These are phyloP conservation scores for Suillus spraguei DNA, from an alignment of 768 basidiomycete genomes.

Conservation along the genomic window DNA sequence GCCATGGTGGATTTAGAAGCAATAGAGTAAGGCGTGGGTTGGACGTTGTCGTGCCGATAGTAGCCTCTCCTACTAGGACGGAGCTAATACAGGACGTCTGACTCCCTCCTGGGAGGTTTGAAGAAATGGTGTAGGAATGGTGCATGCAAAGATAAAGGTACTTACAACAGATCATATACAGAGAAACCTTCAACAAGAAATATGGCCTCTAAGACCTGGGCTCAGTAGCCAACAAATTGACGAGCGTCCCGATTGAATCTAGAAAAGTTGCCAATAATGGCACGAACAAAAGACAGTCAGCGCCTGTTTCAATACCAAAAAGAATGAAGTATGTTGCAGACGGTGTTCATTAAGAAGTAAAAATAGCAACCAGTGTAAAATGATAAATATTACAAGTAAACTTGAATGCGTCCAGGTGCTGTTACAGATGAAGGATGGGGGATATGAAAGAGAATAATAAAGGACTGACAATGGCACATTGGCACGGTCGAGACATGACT, in stretches of 20 bases:
- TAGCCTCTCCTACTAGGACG: not conserved
- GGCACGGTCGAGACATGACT: conserved; percentile 59
- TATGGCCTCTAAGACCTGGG: not conserved
- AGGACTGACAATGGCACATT: conserved; percentile 66
- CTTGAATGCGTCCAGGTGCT: conserved; percentile 76
- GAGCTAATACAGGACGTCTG: not conserved
- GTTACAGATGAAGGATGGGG: conserved; percentile 10
- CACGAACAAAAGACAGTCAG: not conserved
- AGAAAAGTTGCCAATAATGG: not conserved
- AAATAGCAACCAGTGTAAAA: conserved; percentile 68
- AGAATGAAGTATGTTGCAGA: not conserved
- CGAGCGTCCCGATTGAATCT: not conserved
- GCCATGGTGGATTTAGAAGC: not conserved
- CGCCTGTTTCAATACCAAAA: not conserved
- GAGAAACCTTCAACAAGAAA: not conserved
- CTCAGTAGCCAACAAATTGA: not conserved
- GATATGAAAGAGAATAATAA: not conserved
- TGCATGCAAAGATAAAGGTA: not conserved
- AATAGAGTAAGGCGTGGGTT: not conserved
- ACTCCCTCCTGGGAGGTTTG: not conserved
- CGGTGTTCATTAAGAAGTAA: not conserved
- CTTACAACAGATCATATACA: not conserved
- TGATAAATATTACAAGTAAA: conserved; percentile 75
- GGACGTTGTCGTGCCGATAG: not conserved
- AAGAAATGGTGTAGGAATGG: not conserved